phyloP scores from a whole-genome alignment of 2,329 filamentous ascomycete species.

The Fusarium ambrosium region DNA sequence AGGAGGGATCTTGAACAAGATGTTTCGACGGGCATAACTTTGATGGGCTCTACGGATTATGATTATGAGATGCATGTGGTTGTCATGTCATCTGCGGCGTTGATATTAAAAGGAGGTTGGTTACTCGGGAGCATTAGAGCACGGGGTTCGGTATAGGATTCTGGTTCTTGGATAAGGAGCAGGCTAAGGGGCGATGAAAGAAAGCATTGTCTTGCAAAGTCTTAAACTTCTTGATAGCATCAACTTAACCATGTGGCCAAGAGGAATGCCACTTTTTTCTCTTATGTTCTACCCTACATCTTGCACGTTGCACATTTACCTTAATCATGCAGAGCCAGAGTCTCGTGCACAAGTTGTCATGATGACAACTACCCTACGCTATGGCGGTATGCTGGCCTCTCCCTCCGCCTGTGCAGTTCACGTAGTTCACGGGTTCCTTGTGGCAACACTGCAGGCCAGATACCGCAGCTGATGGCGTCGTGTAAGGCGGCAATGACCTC shows the following conservation, averaged over 20 bases:
- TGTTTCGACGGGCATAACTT: constrained; percentile 50
- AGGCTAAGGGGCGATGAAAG: not conserved
- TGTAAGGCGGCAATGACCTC: constrained; percentile 41
- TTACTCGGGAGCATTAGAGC: not conserved
- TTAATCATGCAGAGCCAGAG: not conserved
- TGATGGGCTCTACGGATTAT: constrained; percentile 4
- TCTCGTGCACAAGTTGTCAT: not conserved
- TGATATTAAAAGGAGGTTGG: not conserved
- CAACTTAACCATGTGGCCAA: not conserved
- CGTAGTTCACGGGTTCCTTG: constrained; percentile 10
- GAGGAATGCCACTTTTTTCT: not conserved
- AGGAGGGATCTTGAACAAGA: constrained; percentile 53
- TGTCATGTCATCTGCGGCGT: constrained; percentile 6
- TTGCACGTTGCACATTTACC: not conserved
- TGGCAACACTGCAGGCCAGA: constrained; percentile 35
- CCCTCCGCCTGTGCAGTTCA: constrained; percentile 3
- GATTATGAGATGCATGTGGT: constrained; percentile 11
- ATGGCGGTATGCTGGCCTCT: constrained; percentile 2
- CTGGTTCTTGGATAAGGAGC: not conserved
- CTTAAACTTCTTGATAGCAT: not conserved
- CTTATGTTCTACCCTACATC: not conserved
- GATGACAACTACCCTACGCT: not conserved
- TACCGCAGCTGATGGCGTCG: constrained; percentile 42
- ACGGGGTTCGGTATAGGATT: not conserved
- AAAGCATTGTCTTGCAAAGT: not conserved